Base-by-base conservation (phyloP, 176 grass and related monocot species). In the Oryza coarctata region DNA sequence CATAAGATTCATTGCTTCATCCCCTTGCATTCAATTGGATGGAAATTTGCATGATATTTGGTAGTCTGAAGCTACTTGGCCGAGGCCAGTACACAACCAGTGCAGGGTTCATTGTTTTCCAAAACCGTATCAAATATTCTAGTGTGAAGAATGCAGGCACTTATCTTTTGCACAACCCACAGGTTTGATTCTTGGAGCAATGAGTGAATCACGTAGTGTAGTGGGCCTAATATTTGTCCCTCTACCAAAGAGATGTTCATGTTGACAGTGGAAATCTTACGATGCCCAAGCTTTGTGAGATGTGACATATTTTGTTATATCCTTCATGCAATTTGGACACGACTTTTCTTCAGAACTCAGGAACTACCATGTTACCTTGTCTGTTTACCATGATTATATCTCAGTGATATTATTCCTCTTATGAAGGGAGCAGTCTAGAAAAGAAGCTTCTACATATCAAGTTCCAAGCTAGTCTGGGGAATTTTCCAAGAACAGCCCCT, bases 401-500 rank as follows among this genome's bases (percentile, higher is more conserved):
- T 8, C 65, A 30, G 31, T 23, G 41, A 41, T 31, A 15, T 64
- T 20, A 30, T 45, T 78, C 65, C 20, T 57, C 43, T 28, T 68
- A 60, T 45, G 44, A 23, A 68, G 62, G 29, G 70, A 68, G 20
- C 30, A 80, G 18, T 7, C 28, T 35, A 66, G 60, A 44, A 12
- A 29, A 58, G 35, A 76, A 47, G 6, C 12, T 33, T 55, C 57
- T 50, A 18, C 23, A 68, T 69, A 65, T 65, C 39, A 15, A 69
- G 76, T 75, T 66, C 38, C 6, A 44, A 88, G 30, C 20, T 74
- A n/a, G 63, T 38, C 5, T 30, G 3, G 45, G 45, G 44, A 34
- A 68, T 69, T 60, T 7, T 80, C 75, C 81, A 80, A 88, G 87
- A 80, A 62, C 35, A 70, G 70, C 61, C 76, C 70, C 64, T 40